These are phyloP conservation scores for Epichloe aotearoae DNA, from an alignment of 2,329 filamentous ascomycete genomes.

Conservation along the genomic window DNA sequence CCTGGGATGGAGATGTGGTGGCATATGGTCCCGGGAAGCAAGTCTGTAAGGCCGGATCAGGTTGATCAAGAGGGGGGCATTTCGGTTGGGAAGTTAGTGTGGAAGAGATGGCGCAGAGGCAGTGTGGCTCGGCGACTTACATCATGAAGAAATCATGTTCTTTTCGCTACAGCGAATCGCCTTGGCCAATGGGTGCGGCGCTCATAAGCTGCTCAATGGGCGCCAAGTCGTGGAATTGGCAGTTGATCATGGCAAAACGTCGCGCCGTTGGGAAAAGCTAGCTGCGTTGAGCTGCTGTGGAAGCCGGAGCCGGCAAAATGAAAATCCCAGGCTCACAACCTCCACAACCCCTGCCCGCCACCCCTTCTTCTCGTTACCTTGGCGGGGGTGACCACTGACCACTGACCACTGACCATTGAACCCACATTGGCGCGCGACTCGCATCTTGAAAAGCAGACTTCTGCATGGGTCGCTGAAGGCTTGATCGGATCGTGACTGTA, in stretches of 20 bases:
- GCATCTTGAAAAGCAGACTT: background rate
- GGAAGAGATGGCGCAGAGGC: background rate
- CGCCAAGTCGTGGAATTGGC: background rate
- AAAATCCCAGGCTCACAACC: conserved; percentile 5
- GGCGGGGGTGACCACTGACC: too few species aligned
- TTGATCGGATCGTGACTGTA: conserved; percentile 6
- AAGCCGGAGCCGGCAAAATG: conserved; percentile 8
- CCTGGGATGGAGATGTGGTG: conserved; percentile 82
- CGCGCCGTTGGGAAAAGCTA: background rate
- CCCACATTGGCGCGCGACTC: background rate
- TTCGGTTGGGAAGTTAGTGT: conserved; percentile 4
- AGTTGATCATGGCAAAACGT: background rate
- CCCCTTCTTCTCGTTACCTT: too few species aligned
- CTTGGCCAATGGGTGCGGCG: background rate
- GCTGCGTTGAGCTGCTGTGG: too few species aligned
- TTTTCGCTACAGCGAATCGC: background rate
- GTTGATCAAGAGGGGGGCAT: background rate
- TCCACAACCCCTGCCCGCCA: background rate
- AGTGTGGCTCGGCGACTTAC: conserved; percentile 8
- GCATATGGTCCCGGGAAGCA: conserved; percentile 38
- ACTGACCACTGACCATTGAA: background rate
- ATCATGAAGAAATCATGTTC: conserved; percentile 10
- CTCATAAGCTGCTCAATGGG: background rate
- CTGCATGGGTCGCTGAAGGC: conserved; percentile 2
- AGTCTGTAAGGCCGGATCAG: background rate